These are phyloP conservation scores for Syzygium grande DNA, from an alignment of 345 rosid genomes.

Conservation along the genomic window DNA sequence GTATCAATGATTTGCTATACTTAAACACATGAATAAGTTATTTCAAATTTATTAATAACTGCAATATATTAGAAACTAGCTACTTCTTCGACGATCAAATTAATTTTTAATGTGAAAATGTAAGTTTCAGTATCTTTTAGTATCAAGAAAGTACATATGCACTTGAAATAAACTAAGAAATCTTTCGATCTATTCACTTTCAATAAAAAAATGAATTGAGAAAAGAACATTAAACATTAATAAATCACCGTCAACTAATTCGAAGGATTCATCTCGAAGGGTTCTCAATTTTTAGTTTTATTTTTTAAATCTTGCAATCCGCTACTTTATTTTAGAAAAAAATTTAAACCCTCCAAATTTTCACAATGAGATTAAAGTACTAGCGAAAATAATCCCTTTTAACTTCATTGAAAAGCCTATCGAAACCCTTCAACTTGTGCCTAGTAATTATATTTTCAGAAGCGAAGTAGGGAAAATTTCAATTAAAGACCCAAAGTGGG, in stretches of 20 bases:
- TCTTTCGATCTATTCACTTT: neutral
- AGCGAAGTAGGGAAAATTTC: too few species aligned
- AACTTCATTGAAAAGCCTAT: too few species aligned
- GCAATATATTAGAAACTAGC: neutral
- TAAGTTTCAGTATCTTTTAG: neutral
- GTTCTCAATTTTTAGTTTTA: neutral
- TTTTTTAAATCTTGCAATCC: neutral
- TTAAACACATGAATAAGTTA: neutral
- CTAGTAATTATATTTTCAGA: neutral
- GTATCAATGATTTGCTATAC: neutral
- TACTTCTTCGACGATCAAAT: neutral
- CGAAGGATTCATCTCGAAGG: neutral
- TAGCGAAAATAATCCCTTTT: too few species aligned
- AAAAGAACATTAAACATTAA: too few species aligned
- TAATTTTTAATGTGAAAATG: neutral
- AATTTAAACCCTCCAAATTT: neutral
- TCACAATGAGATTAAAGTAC: neutral
- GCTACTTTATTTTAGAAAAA: neutral
- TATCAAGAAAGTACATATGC: neutral
- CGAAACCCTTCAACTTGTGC: too few species aligned
- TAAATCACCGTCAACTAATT: neutral
- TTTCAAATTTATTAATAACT: neutral
- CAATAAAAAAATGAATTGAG: neutral
- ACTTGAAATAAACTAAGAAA: neutral
- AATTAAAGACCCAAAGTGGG: too few species aligned